Percentiles rank a stretch among this genome's conserved stretches.
phyloP scores from a whole-genome alignment of 306 rosid genomes.

The Quercus dentata region DNA sequence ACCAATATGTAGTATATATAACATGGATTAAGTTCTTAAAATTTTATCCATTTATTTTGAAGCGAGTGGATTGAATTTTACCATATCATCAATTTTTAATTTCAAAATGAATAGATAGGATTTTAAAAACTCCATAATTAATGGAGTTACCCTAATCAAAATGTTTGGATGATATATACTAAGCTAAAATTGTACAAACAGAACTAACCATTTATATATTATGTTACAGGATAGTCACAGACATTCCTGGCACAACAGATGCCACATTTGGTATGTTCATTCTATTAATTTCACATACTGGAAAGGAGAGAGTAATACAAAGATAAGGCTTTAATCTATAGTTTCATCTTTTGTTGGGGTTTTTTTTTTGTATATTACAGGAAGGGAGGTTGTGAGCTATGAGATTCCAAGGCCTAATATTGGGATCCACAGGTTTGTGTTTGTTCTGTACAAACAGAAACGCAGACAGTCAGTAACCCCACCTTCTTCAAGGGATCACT shows the following conservation, averaged over 20 bases:
- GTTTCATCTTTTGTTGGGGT: not conserved
- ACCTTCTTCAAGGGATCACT: constrained; percentile 63
- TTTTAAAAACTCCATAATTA: too few species aligned
- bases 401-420: constrained; percentile 79
- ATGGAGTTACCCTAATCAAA: not conserved
- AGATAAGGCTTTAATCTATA: not conserved
- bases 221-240: constrained; percentile 78
- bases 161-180: not conserved
- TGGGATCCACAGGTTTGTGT: constrained; percentile 93
- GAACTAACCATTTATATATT: not conserved
- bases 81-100: too few species aligned
- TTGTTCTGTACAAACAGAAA: constrained; percentile 71
- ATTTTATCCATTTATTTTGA: too few species aligned
- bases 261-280: constrained; percentile 73
- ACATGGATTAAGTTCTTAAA: too few species aligned
- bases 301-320: not conserved
- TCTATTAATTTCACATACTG: too few species aligned
- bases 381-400: constrained; percentile 66
- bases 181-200: not conserved
- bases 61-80: too few species aligned
- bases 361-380: constrained; percentile 21
- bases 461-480: constrained; percentile 45
- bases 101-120: too few species aligned
- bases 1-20: too few species aligned
- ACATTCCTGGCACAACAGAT: constrained; percentile 95